Base-by-base conservation (phyloP, 2,329 filamentous ascomycete species). In the Corinectria fuckeliana region DNA sequence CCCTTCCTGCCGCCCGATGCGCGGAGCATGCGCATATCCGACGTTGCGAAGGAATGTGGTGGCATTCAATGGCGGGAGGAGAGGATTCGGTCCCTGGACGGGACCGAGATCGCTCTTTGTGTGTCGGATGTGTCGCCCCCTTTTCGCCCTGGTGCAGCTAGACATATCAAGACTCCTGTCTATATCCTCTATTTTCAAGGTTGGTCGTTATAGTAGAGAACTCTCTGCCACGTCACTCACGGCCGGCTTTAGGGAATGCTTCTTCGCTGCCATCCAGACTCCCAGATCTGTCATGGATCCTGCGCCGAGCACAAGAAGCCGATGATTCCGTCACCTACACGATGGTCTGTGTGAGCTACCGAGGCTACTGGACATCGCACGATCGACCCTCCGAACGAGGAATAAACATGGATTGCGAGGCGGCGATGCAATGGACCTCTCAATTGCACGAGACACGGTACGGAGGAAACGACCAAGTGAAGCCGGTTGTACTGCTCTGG, bases 311-410 rank as follows among this genome's bases (percentile, higher is more conserved):
- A 42, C 76, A 75, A 69, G 76, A 79, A 39, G 68, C 70, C 26
- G 65, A 73, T n/a, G 60, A 71, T n/a, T 67, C 74, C 34, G 64
- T 72, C 25, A 66, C 70, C 60, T 82, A 82, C 63, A 84, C 78
- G 0, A 78, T 85, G 65, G 76, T 85, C 8, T 85, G 84, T 58
- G 72, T 87, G 28, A 86, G 84, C 64, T 88, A 92, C 71, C 85
- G 90, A 41, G 90, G 91, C 10, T 94, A 89, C 72, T 94, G 91
- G 91, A 92, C 82, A 10, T 93, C 90, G 2, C 82, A 85, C 28
- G 91, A 92, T 16, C 82, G 87, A 4, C 85, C 91, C 7, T 89
- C 87, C 3, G 90, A 93, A 70, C 77, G 75, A 34, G 91, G 91
- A 2, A 89, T 94, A 63, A 83, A 90, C 66, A 75, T 82, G 16